Conservation (phyloP, 257 asterid genomes). For the Datura wrightii region DNA sequence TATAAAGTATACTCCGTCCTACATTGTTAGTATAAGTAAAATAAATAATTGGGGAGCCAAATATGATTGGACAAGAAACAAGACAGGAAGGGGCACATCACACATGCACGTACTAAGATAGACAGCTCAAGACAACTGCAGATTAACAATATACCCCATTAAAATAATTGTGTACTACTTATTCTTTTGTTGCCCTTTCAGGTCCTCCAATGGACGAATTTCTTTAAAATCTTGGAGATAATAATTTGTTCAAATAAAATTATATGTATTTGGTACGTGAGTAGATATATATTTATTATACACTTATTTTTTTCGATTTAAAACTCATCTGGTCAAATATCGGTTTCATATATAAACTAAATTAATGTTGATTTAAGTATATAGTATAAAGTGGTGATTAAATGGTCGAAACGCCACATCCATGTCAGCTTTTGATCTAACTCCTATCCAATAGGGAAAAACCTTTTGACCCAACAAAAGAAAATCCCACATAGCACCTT, state of each 20-base stretch:
- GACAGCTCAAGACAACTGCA: constrained; percentile 26
- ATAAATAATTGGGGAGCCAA: neutral
- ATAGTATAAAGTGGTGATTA: neutral
- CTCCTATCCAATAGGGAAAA: neutral
- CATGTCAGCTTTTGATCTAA: neutral
- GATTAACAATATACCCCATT: neutral
- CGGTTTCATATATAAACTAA: neutral
- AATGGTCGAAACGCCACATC: neutral
- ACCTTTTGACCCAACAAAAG: neutral
- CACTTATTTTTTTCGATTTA: neutral
- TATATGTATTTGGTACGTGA: neutral
- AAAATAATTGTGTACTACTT: neutral
- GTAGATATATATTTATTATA: neutral
- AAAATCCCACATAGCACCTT: too few relatives aligned
- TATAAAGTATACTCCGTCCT: too few relatives aligned
- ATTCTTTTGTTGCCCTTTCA: neutral
- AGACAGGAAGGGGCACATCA: neutral
- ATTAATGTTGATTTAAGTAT: neutral
- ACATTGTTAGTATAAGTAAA: neutral
- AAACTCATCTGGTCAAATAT: neutral
- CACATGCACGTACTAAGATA: neutral
- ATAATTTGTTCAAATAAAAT: neutral
- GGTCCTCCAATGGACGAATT: constrained; percentile 8
- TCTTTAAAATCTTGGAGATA: neutral
- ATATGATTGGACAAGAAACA: constrained; percentile 13